These are phyloP conservation scores for Desmodesmus armatus DNA, from an alignment of 139 green algal genomes.

Conservation along the genomic window DNA sequence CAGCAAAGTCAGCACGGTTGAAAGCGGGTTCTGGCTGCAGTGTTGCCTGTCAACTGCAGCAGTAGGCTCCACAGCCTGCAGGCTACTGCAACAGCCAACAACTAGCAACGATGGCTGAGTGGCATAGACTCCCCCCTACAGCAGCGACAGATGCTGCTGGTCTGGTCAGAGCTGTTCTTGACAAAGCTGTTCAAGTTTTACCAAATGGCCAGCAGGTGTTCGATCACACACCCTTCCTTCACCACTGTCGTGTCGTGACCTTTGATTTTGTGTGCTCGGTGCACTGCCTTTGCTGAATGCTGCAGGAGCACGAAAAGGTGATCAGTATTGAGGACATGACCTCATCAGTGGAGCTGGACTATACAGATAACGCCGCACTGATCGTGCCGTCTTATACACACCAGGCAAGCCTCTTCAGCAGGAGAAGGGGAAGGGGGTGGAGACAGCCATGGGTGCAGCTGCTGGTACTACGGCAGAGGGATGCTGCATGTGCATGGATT, in stretches of 20 bases:
- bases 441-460: background rate
- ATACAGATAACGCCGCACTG: slow-evolving; percentile 1
- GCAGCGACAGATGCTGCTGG: too few relatives aligned
- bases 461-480: background rate
- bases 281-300: background rate
- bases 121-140: too few relatives aligned
- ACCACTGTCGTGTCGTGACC: too few relatives aligned
- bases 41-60: background rate
- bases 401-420: too few relatives aligned
- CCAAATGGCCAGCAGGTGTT: too few relatives aligned
- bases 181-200: too few relatives aligned
- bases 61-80: background rate
- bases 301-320: background rate
- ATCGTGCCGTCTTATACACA: slow-evolving; percentile 6
- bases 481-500: background rate
- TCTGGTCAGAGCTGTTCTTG: too few relatives aligned
- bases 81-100: background rate
- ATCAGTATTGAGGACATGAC: background rate
- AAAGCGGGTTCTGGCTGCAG: background rate
- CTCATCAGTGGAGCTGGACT: background rate
- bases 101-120: background rate
- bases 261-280: background rate
- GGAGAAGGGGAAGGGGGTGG: too few relatives aligned
- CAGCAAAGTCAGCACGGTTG: background rate
- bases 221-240: too few relatives aligned